Conservation (phyloP, 2,329 filamentous ascomycete species). For the Colletotrichum simmondsii region DNA sequence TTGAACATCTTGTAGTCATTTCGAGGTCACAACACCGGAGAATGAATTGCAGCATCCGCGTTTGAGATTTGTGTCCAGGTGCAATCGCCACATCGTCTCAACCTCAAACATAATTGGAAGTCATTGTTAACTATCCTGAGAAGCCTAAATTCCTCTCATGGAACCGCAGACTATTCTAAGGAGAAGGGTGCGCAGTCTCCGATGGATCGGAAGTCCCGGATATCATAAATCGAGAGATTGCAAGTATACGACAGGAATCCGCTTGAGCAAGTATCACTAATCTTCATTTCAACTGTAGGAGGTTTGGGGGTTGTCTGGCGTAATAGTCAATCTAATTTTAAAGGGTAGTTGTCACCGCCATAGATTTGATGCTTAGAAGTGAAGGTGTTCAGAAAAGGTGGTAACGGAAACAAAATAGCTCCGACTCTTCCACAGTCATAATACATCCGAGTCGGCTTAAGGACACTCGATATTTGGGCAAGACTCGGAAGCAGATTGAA, state of each 20-base stretch:
- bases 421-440: background rate
- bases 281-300: background rate
- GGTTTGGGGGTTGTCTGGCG: background rate
- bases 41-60: too few species aligned
- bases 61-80: too few species aligned
- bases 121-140: too few species aligned
- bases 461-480: background rate
- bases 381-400: background rate
- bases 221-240: too few species aligned
- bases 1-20: too few species aligned
- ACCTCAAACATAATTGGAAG: rapidly evolving
- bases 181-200: too few species aligned
- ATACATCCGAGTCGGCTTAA: background rate
- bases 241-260: background rate
- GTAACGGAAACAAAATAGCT: background rate
- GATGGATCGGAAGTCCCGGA: too few species aligned
- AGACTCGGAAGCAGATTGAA: background rate
- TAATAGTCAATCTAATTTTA: rapidly evolving
- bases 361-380: background rate
- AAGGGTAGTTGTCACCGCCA: background rate
- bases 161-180: too few species aligned
- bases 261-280: rapidly evolving
- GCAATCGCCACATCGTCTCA: too few species aligned
- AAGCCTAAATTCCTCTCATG: too few species aligned
- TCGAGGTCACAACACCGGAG: too few species aligned